Base-by-base conservation (phyloP, 2,329 filamentous ascomycete species). In the Cercospora beticola region DNA sequence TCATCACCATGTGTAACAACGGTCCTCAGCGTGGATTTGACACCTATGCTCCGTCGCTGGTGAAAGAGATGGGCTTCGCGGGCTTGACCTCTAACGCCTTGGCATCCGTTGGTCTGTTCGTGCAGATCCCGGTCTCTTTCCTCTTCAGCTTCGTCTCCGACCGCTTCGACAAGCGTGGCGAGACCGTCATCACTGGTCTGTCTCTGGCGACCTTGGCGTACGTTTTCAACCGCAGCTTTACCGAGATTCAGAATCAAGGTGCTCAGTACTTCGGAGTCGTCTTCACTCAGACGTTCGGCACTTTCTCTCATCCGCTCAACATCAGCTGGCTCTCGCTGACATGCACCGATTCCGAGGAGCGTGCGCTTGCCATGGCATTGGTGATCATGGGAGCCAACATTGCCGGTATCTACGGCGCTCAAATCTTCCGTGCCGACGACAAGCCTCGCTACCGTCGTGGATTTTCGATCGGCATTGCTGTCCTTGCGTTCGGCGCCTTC, bases 341-440 rank as follows among this genome's bases (percentile, higher is more conserved):
- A 2, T 87, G 86, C 74, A 80, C 81, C 0, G 85, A 87, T 62
- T 87, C 86, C 0, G 86, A 88, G 69, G 84, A 88, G 71, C 80
- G 86, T 60, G 86, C 86, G 0, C 79, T 89, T 0, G 85, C 86
- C 10, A 88, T 88, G 87, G 86, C 86, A 7, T 81, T 85, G 78
- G 81, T 88, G 62, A 87, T 89, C 68, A 88, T 88, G 86, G 84
- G 85, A 21, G 87, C 86, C 59, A 89, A 89, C 71, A 86, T 85
- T 28, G 86, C 86, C 0, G 86, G 86, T 23, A 88, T 89, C 62
- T 86, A 87, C 65, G 87, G 87, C 3, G 86, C 86, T 0, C 86
- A 89, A 74, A 85, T 89, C 68, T 89, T 88, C 81, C 84, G 84
- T 23, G 71, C 77, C 0, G 84, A 87, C 63, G 85, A 87, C 71